phyloP scores from a whole-genome alignment of 169 alveolate species.

The Eimeria praecox region DNA sequence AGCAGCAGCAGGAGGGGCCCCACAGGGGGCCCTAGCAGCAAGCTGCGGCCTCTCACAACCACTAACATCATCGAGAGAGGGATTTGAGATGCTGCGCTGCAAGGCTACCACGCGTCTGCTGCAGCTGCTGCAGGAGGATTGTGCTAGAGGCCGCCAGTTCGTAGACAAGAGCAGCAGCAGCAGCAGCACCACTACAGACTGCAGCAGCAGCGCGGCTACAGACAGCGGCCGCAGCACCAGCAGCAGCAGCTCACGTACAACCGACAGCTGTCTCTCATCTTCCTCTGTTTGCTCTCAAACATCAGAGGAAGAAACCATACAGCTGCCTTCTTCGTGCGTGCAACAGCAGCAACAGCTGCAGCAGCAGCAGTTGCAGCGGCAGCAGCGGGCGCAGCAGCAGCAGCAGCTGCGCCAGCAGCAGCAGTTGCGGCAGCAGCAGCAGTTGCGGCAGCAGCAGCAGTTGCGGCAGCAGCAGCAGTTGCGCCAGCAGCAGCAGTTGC shows the following conservation, averaged over 20 bases:
- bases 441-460: too few species aligned
- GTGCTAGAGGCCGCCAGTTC: too few species aligned
- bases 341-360: conserved; percentile 20
- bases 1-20: conserved; percentile 30
- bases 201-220: background rate
- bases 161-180: background rate
- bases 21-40: conserved; percentile 1
- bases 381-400: background rate
- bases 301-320: conserved; percentile 1
- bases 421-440: background rate
- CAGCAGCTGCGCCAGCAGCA: conserved; percentile 2
- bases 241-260: conserved; percentile 36
- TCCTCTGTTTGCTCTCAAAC: background rate
- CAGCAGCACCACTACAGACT: background rate
- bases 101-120: conserved; percentile 37
- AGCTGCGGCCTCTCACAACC: conserved; percentile 1
- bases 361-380: conserved; percentile 1
- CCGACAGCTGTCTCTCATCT: conserved; percentile 16
- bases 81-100: conserved; percentile 6
- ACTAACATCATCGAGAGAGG: background rate
- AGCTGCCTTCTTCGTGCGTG: background rate
- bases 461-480: background rate
- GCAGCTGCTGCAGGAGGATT: conserved; percentile 36
- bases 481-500: background rate
- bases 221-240: conserved; percentile 11